Evolutionary conservation across 305 asterid genomes (phyloP).

Genomic region (Andrographis paniculata): DNA sequence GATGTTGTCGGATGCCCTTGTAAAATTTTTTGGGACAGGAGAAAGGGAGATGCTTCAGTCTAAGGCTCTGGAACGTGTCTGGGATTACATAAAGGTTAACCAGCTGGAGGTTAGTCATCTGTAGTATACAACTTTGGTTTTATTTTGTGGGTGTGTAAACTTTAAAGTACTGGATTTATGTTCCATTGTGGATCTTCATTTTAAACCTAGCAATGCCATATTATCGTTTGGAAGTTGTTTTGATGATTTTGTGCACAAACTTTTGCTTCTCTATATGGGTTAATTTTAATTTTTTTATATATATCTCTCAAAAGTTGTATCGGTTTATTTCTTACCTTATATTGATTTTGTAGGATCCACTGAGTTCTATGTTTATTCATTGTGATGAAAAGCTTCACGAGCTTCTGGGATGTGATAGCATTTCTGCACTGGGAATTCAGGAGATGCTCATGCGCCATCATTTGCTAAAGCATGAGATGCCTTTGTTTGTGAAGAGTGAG

Average conservation of each 20-base stretch:
- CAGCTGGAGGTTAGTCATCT: conserved; percentile 47
- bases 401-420: conserved; percentile 60
- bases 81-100: conserved; percentile 31
- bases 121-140: not conserved
- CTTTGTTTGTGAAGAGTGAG: conserved; percentile 30
- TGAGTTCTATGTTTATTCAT: conserved; percentile 41
- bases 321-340: not conserved
- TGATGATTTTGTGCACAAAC: not conserved
- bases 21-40: conserved; percentile 45
- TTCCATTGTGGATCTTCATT: not conserved
- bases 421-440: conserved; percentile 56
- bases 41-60: conserved; percentile 56
- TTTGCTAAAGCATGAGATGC: conserved; percentile 35
- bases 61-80: conserved; percentile 41
- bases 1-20: conserved; percentile 51
- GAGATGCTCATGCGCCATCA: conserved; percentile 54
- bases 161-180: not conserved
- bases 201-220: not conserved
- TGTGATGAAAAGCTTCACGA: conserved; percentile 68
- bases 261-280: not conserved
- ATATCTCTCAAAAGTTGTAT: not conserved
- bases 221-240: no score
- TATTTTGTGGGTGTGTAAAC: not conserved
- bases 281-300: not conserved
- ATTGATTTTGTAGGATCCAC: conserved; percentile 45